Conservation (phyloP, 495 filamentous ascomycete genomes). For the Parmelia sp. region DNA sequence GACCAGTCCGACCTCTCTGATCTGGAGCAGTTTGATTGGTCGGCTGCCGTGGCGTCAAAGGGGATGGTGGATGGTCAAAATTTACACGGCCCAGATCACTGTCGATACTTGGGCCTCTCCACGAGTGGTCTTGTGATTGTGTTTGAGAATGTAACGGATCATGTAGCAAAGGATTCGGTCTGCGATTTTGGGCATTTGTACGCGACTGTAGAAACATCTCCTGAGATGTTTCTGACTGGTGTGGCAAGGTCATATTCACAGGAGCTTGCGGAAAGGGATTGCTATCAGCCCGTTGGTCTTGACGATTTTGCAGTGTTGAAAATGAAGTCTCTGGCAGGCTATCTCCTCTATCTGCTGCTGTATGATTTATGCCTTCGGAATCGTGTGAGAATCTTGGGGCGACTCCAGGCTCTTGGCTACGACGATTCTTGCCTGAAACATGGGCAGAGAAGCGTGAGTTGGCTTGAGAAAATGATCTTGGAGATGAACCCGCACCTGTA, state of each 20-base stretch:
- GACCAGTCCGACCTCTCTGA: slow-evolving; percentile 25
- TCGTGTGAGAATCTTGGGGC: slow-evolving; percentile 5
- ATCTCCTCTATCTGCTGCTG: neutral
- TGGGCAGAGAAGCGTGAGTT: neutral
- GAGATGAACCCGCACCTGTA: neutral
- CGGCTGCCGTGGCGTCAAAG: slow-evolving; percentile 24
- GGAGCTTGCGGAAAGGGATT: neutral
- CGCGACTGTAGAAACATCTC: neutral
- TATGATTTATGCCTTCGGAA: slow-evolving; percentile 13
- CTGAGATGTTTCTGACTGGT: neutral
- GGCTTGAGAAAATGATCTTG: neutral
- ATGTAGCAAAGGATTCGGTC: neutral
- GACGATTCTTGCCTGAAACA: neutral
- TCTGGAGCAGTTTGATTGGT: slow-evolving; percentile 21
- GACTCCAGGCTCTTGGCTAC: neutral
- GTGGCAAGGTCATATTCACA: neutral
- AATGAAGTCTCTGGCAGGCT: neutral
- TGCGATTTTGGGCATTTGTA: neutral
- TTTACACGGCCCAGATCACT: slow-evolving; percentile 10
- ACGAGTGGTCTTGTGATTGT: slow-evolving; percentile 15
- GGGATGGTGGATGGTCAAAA: slow-evolving; percentile 23
- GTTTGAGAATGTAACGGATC: slow-evolving; percentile 5
- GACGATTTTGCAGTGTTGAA: neutral
- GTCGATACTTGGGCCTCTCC: slow-evolving; percentile 24
- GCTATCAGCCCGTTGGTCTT: neutral